These are phyloP conservation scores for Podaxis sp. DNA, from an alignment of 768 basidiomycete genomes.

Conservation along the genomic window DNA sequence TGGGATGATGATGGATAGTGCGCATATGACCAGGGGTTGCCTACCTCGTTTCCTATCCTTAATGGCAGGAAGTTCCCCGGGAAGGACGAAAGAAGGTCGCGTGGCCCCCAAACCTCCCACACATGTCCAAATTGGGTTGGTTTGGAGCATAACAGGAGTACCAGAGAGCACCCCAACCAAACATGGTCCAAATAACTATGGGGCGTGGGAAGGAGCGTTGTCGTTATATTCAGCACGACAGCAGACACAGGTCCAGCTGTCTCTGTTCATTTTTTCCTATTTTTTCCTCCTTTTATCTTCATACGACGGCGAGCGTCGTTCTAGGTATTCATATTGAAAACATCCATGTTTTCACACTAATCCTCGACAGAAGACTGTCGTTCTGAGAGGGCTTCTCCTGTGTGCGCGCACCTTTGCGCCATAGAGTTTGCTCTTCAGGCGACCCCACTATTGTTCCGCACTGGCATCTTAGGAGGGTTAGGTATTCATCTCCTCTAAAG, in stretches of 20 bases:
- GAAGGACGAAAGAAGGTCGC: conserved; percentile 5
- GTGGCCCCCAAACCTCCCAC: neutral
- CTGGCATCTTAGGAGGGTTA: neutral
- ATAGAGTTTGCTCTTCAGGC: conserved; percentile 12
- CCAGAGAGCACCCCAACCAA: neutral
- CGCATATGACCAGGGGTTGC: neutral
- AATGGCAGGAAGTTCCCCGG: neutral
- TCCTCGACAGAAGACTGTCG: conserved; percentile 5
- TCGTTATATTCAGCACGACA: conserved; percentile 8
- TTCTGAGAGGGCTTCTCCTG: neutral
- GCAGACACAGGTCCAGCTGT: neutral
- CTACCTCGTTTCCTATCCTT: neutral
- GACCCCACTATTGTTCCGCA: conserved; percentile 2
- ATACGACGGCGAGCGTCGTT: conserved; percentile 9
- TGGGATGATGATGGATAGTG: neutral
- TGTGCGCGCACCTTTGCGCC: conserved; percentile 1
- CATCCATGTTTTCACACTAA: conserved; percentile 13
- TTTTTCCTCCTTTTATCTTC: neutral
- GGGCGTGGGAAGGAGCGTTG: conserved; percentile 10
- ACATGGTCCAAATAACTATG: neutral
- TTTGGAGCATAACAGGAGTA: neutral
- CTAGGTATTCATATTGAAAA: conserved; percentile 13
- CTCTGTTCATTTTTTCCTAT: neutral
- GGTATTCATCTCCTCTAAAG: neutral
- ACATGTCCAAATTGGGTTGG: neutral